Evolutionary conservation across 208 protist genomes (phyloP).

Genomic region (Phytomonas sp.): DNA sequence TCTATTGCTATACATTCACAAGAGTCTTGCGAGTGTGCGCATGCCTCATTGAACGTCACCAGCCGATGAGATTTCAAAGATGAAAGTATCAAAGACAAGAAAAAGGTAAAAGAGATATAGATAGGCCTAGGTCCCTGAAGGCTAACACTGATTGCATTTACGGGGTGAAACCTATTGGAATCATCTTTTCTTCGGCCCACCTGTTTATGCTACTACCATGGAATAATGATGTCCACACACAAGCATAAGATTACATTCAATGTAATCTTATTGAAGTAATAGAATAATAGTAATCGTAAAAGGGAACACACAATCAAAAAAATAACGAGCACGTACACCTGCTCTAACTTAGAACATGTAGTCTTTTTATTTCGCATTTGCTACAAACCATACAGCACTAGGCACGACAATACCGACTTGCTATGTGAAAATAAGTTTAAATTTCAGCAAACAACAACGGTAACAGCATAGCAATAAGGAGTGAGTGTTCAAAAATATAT

Average conservation of each 20-base stretch:
- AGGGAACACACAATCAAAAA: neutral
- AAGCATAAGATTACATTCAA: neutral
- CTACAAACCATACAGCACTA: neutral
- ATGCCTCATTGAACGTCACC: neutral
- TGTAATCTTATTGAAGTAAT: neutral
- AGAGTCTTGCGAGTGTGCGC: neutral
- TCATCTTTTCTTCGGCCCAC: neutral
- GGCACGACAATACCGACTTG: neutral
- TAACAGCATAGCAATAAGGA: neutral
- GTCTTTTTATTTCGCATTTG: neutral
- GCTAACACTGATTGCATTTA: neutral
- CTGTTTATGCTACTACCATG: neutral
- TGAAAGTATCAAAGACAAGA: neutral
- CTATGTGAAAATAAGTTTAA: neutral
- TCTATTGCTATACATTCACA: neutral
- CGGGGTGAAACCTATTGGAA: neutral
- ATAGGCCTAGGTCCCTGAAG: neutral
- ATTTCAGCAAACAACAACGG: neutral
- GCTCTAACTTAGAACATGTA: neutral
- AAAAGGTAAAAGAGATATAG: neutral
- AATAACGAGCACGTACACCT: neutral
- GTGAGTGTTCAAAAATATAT: neutral
- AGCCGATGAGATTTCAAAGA: neutral
- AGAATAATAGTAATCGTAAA: neutral
- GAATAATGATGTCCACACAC: neutral